Base-by-base conservation (phyloP, 2,329 filamentous ascomycete genomes). In the Aspergillus tubingensis region DNA sequence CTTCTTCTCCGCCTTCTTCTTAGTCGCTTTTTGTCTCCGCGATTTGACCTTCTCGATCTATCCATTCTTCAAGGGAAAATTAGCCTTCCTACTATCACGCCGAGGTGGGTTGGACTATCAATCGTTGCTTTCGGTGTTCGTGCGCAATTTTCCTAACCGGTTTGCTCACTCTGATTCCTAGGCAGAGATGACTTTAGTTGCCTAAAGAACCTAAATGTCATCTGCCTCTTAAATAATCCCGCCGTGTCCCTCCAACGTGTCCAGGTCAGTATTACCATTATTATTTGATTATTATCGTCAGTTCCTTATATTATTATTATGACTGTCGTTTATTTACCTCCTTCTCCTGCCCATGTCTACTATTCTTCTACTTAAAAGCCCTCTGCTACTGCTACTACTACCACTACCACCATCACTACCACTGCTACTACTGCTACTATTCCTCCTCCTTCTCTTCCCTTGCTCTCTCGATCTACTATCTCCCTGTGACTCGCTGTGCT, bases 171-270 rank as follows among this genome's bases (percentile, higher is more conserved):
- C 47, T 43, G 25, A 41, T 43, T 58, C 57, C 58, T 55, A 60
- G 58, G 53, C 44, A 56, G 57, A 59, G 51, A 55, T 41, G 49
- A 32, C 32, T 21, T 50, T 60, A 60, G 58, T 60, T 60, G 58
- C 58, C 58, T 60, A 56, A 60, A 50, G 32, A 56, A 55, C 48
- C 41, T 56, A 56, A 60, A 56, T 59, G 43, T 51, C 57, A 55
- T 55, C 57, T 32, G 39, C 32, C 21, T 56, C 54, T 56, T 60
- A 60, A 60, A 60, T 60, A 55, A 50, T 55, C 21, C 36, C 21
- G 15, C 48, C 48, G 23, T 27, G 44, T n/a, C 27, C 36, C 41
- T 58, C 51, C 48, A 53, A 58, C 36, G 38, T 58, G 48, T 52
- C n/a, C 48, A 53, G 43, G 54, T 57, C 23, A 23, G 43, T 57